Evolutionary conservation across 345 rosid species (phyloP).

Genomic region (Lepidium aucheri): DNA sequence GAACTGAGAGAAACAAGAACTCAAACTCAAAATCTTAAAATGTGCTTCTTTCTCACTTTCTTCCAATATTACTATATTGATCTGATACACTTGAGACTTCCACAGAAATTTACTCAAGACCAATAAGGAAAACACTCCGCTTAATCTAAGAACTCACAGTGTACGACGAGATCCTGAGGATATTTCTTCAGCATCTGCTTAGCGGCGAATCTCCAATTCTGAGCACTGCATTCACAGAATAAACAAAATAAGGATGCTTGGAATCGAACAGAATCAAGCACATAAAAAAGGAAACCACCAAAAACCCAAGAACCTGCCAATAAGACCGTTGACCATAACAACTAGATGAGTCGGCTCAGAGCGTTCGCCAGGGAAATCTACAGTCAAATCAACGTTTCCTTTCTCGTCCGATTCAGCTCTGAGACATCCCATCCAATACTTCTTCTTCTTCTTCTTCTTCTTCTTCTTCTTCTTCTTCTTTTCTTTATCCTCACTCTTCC

Average conservation of each 20-base stretch:
- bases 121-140: background rate
- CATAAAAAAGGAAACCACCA: background rate
- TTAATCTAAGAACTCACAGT: conserved; percentile 42
- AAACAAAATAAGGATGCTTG: background rate
- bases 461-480: conserved; percentile 16
- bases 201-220: conserved; percentile 72
- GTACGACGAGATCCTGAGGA: conserved; percentile 55
- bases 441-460: conserved; percentile 17
- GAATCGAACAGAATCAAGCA: background rate
- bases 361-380: conserved; percentile 36
- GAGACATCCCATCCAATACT: conserved; percentile 44
- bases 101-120: background rate
- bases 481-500: background rate
- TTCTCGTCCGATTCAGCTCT: conserved; percentile 33
- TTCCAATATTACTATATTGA: background rate
- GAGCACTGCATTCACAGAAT: conserved; percentile 36
- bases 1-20: background rate
- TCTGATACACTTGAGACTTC: background rate
- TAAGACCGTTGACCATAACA: conserved; percentile 77
- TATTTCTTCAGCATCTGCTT: conserved; percentile 55
- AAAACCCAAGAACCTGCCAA: conserved; percentile 51
- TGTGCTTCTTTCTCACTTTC: background rate
- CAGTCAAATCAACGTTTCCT: conserved; percentile 45
- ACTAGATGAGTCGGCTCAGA: conserved; percentile 56
- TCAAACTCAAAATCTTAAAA: background rate